These are phyloP conservation scores for Pleurozium schreberi DNA, from an alignment of 225 moss, liverwort and hornwort genomes.

Conservation along the genomic window DNA sequence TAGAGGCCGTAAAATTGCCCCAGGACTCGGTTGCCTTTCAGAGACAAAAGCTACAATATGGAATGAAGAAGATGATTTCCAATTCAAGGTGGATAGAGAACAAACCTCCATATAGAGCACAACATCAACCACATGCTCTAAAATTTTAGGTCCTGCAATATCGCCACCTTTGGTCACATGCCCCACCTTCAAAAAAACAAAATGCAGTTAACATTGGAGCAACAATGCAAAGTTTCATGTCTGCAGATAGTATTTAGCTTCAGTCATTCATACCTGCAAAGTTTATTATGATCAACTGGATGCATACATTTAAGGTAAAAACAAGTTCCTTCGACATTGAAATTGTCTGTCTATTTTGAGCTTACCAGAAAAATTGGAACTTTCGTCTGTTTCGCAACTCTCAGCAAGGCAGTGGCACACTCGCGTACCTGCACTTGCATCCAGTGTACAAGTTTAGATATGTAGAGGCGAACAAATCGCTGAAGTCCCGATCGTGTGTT, in stretches of 20 bases:
- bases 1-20: background rate
- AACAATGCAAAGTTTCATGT: background rate
- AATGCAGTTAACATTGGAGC: background rate
- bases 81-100: background rate
- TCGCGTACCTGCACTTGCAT: constrained; percentile 66
- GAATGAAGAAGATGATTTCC: background rate
- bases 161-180: constrained; percentile 99
- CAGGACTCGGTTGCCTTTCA: background rate
- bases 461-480: background rate
- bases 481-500: background rate
- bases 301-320: background rate
- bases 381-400: constrained; percentile 77
- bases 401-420: constrained; percentile 91
- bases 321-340: background rate
- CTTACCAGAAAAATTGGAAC: constrained; percentile 90
- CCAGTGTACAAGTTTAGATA: background rate
- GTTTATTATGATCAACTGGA: background rate
- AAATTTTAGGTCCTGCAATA: constrained; percentile 92
- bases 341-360: background rate
- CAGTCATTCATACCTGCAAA: background rate
- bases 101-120: constrained; percentile 97
- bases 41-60: background rate
- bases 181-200: constrained; percentile 59
- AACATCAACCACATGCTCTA: constrained; percentile 97
- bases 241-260: background rate